A percentile compares a stretch with the other conserved stretches of the same genome.
Evolutionary conservation across 495 filamentous ascomycete species (phyloP).

Genomic region (Xylona heveae): DNA sequence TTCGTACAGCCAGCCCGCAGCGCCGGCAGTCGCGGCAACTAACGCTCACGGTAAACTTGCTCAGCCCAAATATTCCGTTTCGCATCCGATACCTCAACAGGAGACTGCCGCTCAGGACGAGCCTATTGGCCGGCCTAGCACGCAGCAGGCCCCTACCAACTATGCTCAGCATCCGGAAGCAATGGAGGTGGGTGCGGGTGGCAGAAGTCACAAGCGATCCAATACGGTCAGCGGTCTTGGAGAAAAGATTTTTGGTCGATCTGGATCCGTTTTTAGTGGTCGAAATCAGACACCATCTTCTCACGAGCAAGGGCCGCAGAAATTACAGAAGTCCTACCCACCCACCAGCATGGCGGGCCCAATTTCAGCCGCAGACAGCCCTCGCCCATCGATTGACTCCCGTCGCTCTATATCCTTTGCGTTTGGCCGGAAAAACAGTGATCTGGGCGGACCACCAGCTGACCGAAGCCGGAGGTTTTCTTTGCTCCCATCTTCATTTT

Average conservation of each 20-base stretch:
- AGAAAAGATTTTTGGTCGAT: slow-evolving; percentile 60
- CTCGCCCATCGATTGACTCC: slow-evolving; percentile 62
- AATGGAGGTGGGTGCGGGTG: slow-evolving; percentile 21
- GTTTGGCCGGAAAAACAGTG: slow-evolving; percentile 47
- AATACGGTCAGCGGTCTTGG: slow-evolving; percentile 69
- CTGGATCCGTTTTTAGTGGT: slow-evolving; percentile 55
- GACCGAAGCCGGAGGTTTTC: slow-evolving; percentile 54
- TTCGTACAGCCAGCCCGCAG: slow-evolving; percentile 66
- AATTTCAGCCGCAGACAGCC: slow-evolving; percentile 26
- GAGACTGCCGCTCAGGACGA: slow-evolving; percentile 14
- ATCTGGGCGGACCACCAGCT: slow-evolving; percentile 24
- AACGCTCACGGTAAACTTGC: slow-evolving; percentile 82
- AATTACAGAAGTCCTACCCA: slow-evolving; percentile 38
- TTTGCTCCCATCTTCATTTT: slow-evolving; percentile 57
- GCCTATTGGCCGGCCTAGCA: slow-evolving; percentile 39
- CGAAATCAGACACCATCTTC: slow-evolving; percentile 5
- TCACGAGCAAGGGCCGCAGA: slow-evolving; percentile 17
- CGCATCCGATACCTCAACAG: slow-evolving; percentile 41
- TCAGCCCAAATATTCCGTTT: slow-evolving; percentile 70
- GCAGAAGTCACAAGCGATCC: slow-evolving; percentile 71
- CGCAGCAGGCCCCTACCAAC: slow-evolving; percentile 22
- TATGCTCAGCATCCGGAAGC: slow-evolving; percentile 18
- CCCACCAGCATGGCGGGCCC: slow-evolving; percentile 60
- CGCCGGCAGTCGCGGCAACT: slow-evolving; percentile 69
- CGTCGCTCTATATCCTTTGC: slow-evolving; percentile 56